Base-by-base conservation (phyloP, 2,329 filamentous ascomycete species). In the Ascochyta pisi region DNA sequence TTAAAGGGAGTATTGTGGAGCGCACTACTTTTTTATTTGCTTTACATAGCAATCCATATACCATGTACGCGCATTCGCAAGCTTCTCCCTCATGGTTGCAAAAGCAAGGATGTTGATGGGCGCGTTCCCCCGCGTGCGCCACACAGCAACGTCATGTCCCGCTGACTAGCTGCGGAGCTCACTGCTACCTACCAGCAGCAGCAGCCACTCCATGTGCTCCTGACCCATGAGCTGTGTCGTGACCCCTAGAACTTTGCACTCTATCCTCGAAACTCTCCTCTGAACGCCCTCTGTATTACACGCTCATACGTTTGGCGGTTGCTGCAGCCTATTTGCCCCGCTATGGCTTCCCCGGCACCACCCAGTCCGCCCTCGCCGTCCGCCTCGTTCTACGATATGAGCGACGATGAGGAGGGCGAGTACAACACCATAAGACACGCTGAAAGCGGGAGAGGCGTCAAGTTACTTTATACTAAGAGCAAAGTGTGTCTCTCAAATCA, bases 401-500 rank as follows among this genome's bases (percentile, higher is more conserved):
- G 91, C 76, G 96, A 99, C 80, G 92, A 96, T 71, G 93, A 96
- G 62, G 95, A 98, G 77, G 90, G 89, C 65, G 95, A 91, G 40
- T 99, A 99, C 79, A 91, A 96, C 74, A 98, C 92, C 16, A 92
- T 99, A 69, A 89, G 91, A 4, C 91, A 96, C 71, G 85, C 86
- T 4, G 86, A 85, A 64, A 87, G 86, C 2, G 89, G 90, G 0
- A 86, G 86, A 63, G 95, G 94, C 1, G 95, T 99, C 41, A 99
- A 98, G 78, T 82, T 99, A 29, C 82, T 99, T 13, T 97, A 90
- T 70, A 94, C 92, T 19, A 99, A 99, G 80, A 97, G 92, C 88
- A 99, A 98, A 84, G 90, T 91, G 68, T 26, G 33, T 48, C 19
- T 34, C 23, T 65, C 92, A 16, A 42, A 29, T 39, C 8, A 39